Conservation (phyloP, 2,329 filamentous ascomycete species). For the Sporothrix schenckii region DNA sequence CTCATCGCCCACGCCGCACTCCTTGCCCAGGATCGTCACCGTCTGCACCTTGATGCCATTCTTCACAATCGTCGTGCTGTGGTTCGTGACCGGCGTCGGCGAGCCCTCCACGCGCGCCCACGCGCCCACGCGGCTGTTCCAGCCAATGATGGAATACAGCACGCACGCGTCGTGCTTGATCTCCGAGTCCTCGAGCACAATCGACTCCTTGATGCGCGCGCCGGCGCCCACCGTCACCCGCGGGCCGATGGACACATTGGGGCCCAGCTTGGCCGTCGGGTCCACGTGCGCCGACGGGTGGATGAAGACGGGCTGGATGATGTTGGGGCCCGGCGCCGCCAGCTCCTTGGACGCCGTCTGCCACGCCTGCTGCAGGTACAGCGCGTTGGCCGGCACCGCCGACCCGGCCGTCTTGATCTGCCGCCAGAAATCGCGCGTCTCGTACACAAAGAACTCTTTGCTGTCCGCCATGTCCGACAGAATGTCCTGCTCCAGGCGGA, state of each 20-base stretch:
- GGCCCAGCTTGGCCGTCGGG: conserved; percentile 92
- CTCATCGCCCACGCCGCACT: conserved; percentile 91
- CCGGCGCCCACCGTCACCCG: conserved; percentile 82
- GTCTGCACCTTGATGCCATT: conserved; percentile 98
- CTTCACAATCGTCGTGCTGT: conserved; percentile 93
- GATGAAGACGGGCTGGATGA: conserved; percentile 91
- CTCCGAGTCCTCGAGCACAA: conserved; percentile 92
- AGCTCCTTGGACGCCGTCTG: conserved; percentile 82
- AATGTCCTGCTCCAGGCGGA: conserved; percentile 96
- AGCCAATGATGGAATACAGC: conserved; percentile 93
- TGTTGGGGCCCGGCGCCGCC: conserved; percentile 78
- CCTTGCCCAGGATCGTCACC: conserved; percentile 96
- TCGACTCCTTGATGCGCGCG: conserved; percentile 90
- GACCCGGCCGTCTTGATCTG: conserved; percentile 99
- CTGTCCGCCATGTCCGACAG: conserved; percentile 92
- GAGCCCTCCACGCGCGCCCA: conserved; percentile 98
- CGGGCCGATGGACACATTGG: conserved; percentile 95
- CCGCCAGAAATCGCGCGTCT: conserved; percentile 99
- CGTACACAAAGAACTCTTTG: conserved; percentile 97
- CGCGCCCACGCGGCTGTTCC: conserved; percentile 93
- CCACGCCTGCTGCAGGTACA: conserved; percentile 93
- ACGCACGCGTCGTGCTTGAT: conserved; percentile 97
- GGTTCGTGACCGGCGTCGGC: conserved; percentile 81
- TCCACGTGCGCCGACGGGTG: conserved; percentile 89
- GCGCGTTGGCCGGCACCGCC: conserved; percentile 91